Evolutionary conservation across 495 filamentous ascomycete genomes (phyloP).

Genomic region (Pyronema omphalodes): DNA sequence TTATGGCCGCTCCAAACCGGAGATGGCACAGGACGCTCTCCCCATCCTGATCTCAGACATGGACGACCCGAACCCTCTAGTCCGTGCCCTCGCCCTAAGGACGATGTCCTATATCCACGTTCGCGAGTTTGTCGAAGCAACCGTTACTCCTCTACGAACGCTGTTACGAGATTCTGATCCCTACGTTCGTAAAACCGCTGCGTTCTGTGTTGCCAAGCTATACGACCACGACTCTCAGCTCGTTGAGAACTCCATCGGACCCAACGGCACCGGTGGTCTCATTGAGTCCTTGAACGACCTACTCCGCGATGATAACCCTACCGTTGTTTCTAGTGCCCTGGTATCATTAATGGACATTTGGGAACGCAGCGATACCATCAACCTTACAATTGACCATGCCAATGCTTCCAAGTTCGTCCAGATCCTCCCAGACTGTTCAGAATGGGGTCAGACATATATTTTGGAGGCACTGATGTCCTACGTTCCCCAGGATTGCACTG

Average conservation of each 20-base stretch:
- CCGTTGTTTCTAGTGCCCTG: slow-evolving; percentile 85
- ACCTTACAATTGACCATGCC: slow-evolving; percentile 89
- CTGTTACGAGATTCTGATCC: slow-evolving; percentile 78
- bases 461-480: slow-evolving; percentile 97
- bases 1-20: slow-evolving; percentile 85
- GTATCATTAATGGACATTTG: slow-evolving; percentile 94
- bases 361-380: slow-evolving; percentile 93
- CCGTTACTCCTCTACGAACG: slow-evolving; percentile 61
- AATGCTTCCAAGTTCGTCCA: slow-evolving; percentile 97
- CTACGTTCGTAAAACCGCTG: slow-evolving; percentile 94
- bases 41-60: slow-evolving; percentile 79
- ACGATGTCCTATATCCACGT: slow-evolving; percentile 98
- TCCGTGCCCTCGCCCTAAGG: slow-evolving; percentile 78
- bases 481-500: slow-evolving; percentile 74
- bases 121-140: slow-evolving; percentile 84
- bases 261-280: slow-evolving; percentile 44
- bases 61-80: slow-evolving; percentile 80
- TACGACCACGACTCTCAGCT: slow-evolving; percentile 88
- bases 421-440: slow-evolving; percentile 89
- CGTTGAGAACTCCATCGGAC: slow-evolving; percentile 40
- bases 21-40: slow-evolving; percentile 82
- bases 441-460: slow-evolving; percentile 99
- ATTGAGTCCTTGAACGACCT: slow-evolving; percentile 84
- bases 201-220: slow-evolving; percentile 90
- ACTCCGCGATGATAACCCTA: slow-evolving; percentile 88